Percentiles rank a stretch among this genome's conserved stretches.
These are phyloP conservation scores for Mucor saturninus DNA, from an alignment of 371 early-diverging fungal genomes.

Conservation along the genomic window DNA sequence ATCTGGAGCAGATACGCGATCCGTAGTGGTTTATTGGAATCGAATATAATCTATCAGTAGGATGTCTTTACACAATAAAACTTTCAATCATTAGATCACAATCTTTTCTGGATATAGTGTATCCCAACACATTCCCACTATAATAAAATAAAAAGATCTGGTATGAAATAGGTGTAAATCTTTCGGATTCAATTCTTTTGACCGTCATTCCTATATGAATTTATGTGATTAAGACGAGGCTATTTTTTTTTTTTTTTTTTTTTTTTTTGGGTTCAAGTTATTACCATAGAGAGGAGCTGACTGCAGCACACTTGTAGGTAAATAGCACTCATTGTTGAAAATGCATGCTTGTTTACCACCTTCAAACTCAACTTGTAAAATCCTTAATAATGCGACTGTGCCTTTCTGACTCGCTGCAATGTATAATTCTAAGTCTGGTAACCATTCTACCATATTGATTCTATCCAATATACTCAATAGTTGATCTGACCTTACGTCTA, in stretches of 20 bases:
- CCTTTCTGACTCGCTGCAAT: conserved; percentile 53
- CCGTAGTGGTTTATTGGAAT: too few relatives aligned
- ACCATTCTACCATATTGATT: conserved; percentile 51
- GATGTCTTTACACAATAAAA: conserved; percentile 10
- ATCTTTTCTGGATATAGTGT: conserved; percentile 38
- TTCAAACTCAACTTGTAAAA: conserved; percentile 40
- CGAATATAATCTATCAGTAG: too few relatives aligned
- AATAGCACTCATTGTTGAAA: conserved; percentile 48
- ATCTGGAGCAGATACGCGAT: too few relatives aligned
- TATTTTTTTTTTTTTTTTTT: too few relatives aligned
- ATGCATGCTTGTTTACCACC: conserved; percentile 36
- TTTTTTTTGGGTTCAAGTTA: too few relatives aligned
- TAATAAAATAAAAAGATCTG: conserved; percentile 45
- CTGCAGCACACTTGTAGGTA: conserved; percentile 39
- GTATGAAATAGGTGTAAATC: conserved; percentile 27
- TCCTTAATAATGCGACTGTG: conserved; percentile 44
- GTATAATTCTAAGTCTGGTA: conserved; percentile 48
- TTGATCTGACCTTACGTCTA: conserved; percentile 46
- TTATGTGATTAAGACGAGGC: too few relatives aligned
- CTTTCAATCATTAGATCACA: conserved; percentile 1
- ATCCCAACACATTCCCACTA: conserved; percentile 39
- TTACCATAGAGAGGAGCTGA: conserved; percentile 47
- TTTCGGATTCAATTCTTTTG: conserved; percentile 28
- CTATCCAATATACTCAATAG: conserved; percentile 37
- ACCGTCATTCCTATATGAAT: conserved; percentile 34